These are phyloP conservation scores for Fusarium fracticaudum DNA, from an alignment of 2,329 filamentous ascomycete species.

Conservation along the genomic window DNA sequence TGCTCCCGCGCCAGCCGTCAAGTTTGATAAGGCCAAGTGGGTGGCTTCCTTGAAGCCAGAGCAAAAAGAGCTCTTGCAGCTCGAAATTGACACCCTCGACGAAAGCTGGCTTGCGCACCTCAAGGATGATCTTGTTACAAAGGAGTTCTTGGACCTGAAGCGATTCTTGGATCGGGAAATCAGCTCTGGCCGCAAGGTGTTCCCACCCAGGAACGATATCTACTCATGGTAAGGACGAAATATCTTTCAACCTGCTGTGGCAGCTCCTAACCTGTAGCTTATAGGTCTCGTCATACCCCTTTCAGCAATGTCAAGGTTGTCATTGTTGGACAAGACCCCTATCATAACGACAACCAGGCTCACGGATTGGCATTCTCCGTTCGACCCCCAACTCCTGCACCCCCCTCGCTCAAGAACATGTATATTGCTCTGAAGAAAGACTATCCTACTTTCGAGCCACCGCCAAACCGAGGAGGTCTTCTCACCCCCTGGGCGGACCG, in stretches of 20 bases:
- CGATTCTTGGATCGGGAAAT: constrained; percentile 84
- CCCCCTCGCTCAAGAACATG: constrained; percentile 92
- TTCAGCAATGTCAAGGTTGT: constrained; percentile 90
- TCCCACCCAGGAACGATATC: constrained; percentile 87
- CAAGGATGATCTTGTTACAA: constrained; percentile 83
- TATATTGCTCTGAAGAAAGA: constrained; percentile 89
- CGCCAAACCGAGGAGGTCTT: constrained; percentile 81
- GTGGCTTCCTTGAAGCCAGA: constrained; percentile 80
- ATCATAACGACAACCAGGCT: constrained; percentile 95
- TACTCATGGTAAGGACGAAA: constrained; percentile 82
- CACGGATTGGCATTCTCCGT: constrained; percentile 97
- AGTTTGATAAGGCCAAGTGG: constrained; percentile 93
- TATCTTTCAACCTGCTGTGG: neutral
- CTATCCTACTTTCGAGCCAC: constrained; percentile 81
- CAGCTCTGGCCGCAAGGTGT: constrained; percentile 78
- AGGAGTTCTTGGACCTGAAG: constrained; percentile 89
- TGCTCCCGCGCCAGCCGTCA: constrained; percentile 52
- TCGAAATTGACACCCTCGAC: constrained; percentile 93
- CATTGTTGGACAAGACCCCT: constrained; percentile 95
- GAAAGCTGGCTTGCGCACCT: constrained; percentile 91
- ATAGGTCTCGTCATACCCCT: constrained; percentile 94
- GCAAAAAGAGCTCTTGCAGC: constrained; percentile 80
- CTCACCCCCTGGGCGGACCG: constrained; percentile 94
- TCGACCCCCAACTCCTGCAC: constrained; percentile 85
- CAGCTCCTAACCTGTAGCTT: constrained; percentile 23